Base-by-base conservation (phyloP, 805 yeast genomes). In the Groenewaldozyma salmanticensis region DNA sequence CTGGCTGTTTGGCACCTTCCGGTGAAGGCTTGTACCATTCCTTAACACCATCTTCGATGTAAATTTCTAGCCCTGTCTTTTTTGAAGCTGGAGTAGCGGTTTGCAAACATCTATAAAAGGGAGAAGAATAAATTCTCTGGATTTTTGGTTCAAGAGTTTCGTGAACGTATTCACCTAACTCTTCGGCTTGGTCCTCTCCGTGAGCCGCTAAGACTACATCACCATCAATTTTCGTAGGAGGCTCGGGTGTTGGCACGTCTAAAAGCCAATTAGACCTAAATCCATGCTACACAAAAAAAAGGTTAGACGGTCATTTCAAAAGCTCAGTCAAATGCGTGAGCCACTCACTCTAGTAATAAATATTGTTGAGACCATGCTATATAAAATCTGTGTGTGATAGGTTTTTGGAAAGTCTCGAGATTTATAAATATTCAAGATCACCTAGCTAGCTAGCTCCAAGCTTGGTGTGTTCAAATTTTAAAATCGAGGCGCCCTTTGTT, bases 181-280 rank as follows among this genome's bases (percentile, higher is more conserved):
- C 92, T 31, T 72, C 67, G 0, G 97, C 94, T 62, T 92, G 97
- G 7, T 77, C 80, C 2, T 75, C 79, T 3, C 97, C 98, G 55
- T 85, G 94, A 1, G 76, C 76, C 0, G 96, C 92, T 48, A 92
- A 66, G 2, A 85, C 79, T 2, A 94, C 92, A 53, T 92, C 98
- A 43, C 88, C 79, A 45, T 81, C 88, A 16, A 88, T 78, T 0
- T 96, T 95, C 0, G 97, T 88, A 2, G 94, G 95, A 2, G 80
- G 75, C 49, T 80, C 82, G 19, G 94, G 94, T 1, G 64, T 62
- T 5, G 72, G 66, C 20, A 44, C 48, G 38, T 51, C 54, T 66
- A 74, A 45, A 54, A 74, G 67, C 95, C 95, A 86, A 56, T 88
- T 87, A 38, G 94, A 77, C 44, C 97, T 68, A 62, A 74, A 85